A percentile compares a stretch with the other conserved stretches of the same genome.
Conservation (phyloP, 2,329 filamentous ascomycete genomes). For the Arachnopeziza araneosa region DNA sequence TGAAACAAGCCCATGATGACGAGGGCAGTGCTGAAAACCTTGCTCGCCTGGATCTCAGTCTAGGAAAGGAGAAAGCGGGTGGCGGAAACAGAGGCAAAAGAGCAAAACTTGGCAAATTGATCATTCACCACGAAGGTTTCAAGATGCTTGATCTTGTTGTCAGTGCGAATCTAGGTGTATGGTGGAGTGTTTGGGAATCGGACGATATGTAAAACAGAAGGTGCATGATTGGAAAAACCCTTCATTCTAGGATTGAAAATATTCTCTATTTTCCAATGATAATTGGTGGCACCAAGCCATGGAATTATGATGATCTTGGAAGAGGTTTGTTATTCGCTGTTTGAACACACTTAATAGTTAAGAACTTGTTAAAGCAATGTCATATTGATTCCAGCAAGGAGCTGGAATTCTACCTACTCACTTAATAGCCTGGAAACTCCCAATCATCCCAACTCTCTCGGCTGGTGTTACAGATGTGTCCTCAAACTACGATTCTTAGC, state of each 20-base stretch:
- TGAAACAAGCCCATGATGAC: background rate
- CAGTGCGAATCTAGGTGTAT: constrained; percentile 84
- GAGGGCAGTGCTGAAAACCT: constrained; percentile 32
- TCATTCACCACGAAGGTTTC: constrained; percentile 80
- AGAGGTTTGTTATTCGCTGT: too few relatives aligned
- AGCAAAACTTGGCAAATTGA: constrained; percentile 89
- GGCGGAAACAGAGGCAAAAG: constrained; percentile 80
- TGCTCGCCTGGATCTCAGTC: constrained; percentile 60
- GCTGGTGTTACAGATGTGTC: background rate
- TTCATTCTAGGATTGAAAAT: background rate
- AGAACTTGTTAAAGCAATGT: too few relatives aligned
- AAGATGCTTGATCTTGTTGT: constrained; percentile 95
- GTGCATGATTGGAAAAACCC: background rate
- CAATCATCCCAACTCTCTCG: background rate
- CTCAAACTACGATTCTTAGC: background rate
- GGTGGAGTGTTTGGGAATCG: constrained; percentile 81
- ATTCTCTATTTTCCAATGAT: background rate
- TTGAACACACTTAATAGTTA: too few relatives aligned
- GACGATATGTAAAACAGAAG: constrained; percentile 1
- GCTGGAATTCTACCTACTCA: background rate
- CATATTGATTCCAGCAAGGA: background rate
- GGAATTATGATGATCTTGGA: too few relatives aligned
- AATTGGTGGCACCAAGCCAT: too few relatives aligned
- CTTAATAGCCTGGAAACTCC: background rate
- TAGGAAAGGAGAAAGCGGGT: constrained; percentile 79